Evolutionary conservation across 1,284 basidiomycete genomes (phyloP), one percentile per base, ranked within the genome.

Genomic region (Puccinia triticina): DNA sequence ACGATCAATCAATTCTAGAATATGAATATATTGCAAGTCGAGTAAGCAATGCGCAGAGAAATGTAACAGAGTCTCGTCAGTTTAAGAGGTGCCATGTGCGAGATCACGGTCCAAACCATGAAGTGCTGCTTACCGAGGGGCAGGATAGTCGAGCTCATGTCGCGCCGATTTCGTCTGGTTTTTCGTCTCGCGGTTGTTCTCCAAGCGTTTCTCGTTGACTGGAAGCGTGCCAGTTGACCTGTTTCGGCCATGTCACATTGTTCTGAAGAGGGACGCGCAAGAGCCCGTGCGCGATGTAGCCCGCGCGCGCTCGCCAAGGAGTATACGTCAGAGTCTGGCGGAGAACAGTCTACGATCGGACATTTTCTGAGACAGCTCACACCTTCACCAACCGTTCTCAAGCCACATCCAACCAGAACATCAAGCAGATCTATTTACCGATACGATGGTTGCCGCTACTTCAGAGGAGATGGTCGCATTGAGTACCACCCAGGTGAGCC

Each of bases 1-100:
- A 40, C 86, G 85, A 84, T 87, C 87, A 77, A 87, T 87, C 29
- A 87, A 83, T 82, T 87, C 87, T 72, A 55, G 23, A 2, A 43
- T 37, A 21, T 18, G 18, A 29, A 37, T 12, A 8, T 18, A 18
- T 40, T 43, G 5, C 16, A 40, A 67, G 1, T 59, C 55, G 29
- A 59, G 29, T 59, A 43, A 43, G 40, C 16, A n/a, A n/a, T n/a
- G n/a, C n/a, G n/a, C n/a, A n/a, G n/a, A n/a, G n/a, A n/a, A n/a
- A n/a, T n/a, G n/a, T n/a, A 53, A 53, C 12, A 14, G 50, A 53
- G 50, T 59, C 8, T 59, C 21, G 4, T 59, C 55, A 29, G 55
- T 4, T n/a, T 59, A 29, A 29, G 55, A n/a, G 8, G 23, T 59
- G 61, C 7, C 18, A 29, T 26, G 4, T 66, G 32, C 7, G 7